Evolutionary conservation across 2,329 filamentous ascomycete species (phyloP), one percentile per base, ranked within the genome.

Genomic region (Penicillium sp.): DNA sequence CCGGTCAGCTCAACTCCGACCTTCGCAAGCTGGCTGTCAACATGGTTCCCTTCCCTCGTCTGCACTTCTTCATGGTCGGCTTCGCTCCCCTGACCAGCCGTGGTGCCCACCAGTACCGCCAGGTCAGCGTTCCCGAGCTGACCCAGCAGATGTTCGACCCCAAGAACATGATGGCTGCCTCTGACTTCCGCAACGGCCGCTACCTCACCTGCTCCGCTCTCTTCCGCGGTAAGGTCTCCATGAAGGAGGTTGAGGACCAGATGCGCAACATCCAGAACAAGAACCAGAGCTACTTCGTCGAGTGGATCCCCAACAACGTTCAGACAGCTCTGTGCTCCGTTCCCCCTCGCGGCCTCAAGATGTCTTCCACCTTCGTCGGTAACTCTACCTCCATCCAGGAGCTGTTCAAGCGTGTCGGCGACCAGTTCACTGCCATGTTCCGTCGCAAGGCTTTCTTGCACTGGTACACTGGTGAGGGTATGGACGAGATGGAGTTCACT

Each of bases 401-500:
- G 81, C 88, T 98, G 68, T 98, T 98, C 88, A 97, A 98, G 89
- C 92, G 93, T 84, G 81, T 98, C 66, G 93, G 93, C 72, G 93
- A 98, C 78, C 93, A 98, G 81, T 98, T 98, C 85, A 91, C 87
- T 79, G 93, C 91, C 74, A 98, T 98, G 93, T 98, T 98, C 87
- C 85, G 93, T 80, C 90, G 93, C 80, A 98, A 97, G 88, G 93
- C 93, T 86, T 98, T 98, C 90, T 89, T 98, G 84, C 93, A 97
- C 82, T 98, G 93, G 93, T 98, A 98, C 81, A 98, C 93, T 84
- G 91, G 91, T 72, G 93, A 98, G 84, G 93, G 93, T 80, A 98
- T 98, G 93, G 93, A 98, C 79, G 93, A 98, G 87, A 97, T 98
- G 93, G 93, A 98, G 81, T 98, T 98, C 82, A 98, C 93, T 72